These are phyloP conservation scores for Trichosanthes cucumerina DNA, from an alignment of 306 rosid genomes.

Conservation along the genomic window DNA sequence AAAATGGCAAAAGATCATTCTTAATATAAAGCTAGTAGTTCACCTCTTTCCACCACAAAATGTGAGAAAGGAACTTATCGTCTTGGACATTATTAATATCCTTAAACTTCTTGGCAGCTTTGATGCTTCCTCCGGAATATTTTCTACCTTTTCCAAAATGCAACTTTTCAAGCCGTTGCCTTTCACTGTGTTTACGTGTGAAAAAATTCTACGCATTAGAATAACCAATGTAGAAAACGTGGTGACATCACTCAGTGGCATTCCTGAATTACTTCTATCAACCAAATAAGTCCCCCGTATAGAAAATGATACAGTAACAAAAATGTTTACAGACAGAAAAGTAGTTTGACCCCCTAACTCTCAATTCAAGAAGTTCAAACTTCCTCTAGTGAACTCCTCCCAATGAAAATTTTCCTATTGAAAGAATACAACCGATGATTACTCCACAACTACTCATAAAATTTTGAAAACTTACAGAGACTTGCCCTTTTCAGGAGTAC, in stretches of 20 bases:
- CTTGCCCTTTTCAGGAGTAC: background rate
- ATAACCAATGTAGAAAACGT: background rate
- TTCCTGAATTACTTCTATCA: background rate
- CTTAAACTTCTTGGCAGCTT: constrained; percentile 41
- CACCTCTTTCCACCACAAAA: constrained; percentile 93
- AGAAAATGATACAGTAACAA: background rate
- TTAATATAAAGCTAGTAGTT: constrained; percentile 6
- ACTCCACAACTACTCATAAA: background rate
- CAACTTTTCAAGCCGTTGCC: constrained; percentile 23
- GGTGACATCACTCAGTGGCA: background rate
- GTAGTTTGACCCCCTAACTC: background rate
- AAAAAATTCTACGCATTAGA: background rate
- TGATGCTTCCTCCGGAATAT: constrained; percentile 36
- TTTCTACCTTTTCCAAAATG: constrained; percentile 33
- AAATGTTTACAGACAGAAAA: background rate
- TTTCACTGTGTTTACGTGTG: constrained; percentile 22
- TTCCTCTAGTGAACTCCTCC: background rate
- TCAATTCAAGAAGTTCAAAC: background rate
- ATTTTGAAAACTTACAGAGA: background rate
- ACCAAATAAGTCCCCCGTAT: too few relatives aligned
- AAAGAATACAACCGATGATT: background rate
- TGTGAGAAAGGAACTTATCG: constrained; percentile 64
- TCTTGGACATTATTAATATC: constrained; percentile 28
- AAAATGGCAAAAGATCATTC: background rate
- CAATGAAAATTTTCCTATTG: background rate